Percentiles rank a stretch among this genome's conserved stretches.
Evolutionary conservation across 2,329 filamentous ascomycete genomes (phyloP).

Genomic region (Microdochium bolleyi): DNA sequence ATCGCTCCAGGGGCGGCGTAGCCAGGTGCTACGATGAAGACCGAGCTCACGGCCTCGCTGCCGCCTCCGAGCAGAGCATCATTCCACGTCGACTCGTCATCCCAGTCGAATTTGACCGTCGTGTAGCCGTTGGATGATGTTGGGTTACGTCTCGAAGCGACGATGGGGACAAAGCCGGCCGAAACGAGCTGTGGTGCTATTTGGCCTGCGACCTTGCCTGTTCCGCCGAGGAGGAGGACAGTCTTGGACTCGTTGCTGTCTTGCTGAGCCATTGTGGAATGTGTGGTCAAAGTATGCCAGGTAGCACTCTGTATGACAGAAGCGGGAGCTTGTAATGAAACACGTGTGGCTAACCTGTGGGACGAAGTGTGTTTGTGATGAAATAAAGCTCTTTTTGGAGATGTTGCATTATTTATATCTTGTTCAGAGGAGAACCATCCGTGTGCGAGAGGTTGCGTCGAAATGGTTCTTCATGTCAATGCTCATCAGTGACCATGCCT

Average conservation of each 20-base stretch:
- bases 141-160: constrained; percentile 26
- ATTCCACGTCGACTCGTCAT: constrained; percentile 30
- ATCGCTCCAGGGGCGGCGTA: constrained; percentile 19
- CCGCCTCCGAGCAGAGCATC: constrained; percentile 14
- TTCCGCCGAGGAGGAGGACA: constrained; percentile 34
- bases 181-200: constrained; percentile 25
- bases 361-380: too few relatives aligned
- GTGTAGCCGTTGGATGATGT: constrained; percentile 5
- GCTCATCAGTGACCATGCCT: too few relatives aligned
- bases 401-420: too few relatives aligned
- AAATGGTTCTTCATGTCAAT: too few relatives aligned
- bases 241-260: background rate
- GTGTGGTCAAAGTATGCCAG: background rate
- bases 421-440: too few relatives aligned
- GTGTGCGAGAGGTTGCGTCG: too few relatives aligned
- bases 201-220: constrained; percentile 33
- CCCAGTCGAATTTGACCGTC: constrained; percentile 35
- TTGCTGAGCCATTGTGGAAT: background rate
- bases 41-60: constrained; percentile 17
- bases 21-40: constrained; percentile 32
- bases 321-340: too few relatives aligned
- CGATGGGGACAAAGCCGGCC: constrained; percentile 18
- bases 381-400: too few relatives aligned
- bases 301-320: too few relatives aligned
- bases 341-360: too few relatives aligned